Percentiles rank a stretch among this genome's conserved stretches.
These are phyloP conservation scores for Clathrospora elynae DNA, from an alignment of 2,329 filamentous ascomycete genomes.

Conservation along the genomic window DNA sequence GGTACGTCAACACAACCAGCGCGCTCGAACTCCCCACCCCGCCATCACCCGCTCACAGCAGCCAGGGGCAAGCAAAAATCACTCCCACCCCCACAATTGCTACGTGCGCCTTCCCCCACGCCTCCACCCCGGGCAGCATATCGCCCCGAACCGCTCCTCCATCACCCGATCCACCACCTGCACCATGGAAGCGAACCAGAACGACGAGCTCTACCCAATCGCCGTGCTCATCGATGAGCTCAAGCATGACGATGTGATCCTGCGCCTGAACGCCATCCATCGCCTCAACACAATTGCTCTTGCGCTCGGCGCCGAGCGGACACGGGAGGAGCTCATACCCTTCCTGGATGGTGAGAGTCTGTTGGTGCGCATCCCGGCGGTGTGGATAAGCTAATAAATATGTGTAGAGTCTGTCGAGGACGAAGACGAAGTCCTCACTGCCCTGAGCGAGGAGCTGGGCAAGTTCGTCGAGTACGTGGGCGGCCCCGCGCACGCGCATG, in stretches of 20 bases:
- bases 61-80: conserved; percentile 11
- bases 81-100: conserved; percentile 9
- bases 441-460: conserved; percentile 94
- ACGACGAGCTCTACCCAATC: conserved; percentile 99
- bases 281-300: conserved; percentile 97
- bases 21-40: conserved; percentile 30
- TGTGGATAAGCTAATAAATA: conserved; percentile 39
- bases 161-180: conserved; percentile 26
- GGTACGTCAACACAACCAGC: conserved; percentile 45
- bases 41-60: conserved; percentile 31
- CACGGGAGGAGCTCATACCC: conserved; percentile 96
- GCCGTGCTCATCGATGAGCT: conserved; percentile 99
- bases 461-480: conserved; percentile 98
- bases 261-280: conserved; percentile 97
- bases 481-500: conserved; percentile 89
- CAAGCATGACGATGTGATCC: conserved; percentile 98
- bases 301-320: conserved; percentile 92
- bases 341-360: conserved; percentile 88
- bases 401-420: conserved; percentile 92
- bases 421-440: conserved; percentile 96
- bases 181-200: conserved; percentile 87
- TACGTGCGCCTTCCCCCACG: conserved; percentile 17
- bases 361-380: background rate
- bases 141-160: conserved; percentile 25
- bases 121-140: conserved; percentile 24